These are phyloP conservation scores for Pseudonectria foliicola DNA, from an alignment of 2,329 filamentous ascomycete species.

Conservation along the genomic window DNA sequence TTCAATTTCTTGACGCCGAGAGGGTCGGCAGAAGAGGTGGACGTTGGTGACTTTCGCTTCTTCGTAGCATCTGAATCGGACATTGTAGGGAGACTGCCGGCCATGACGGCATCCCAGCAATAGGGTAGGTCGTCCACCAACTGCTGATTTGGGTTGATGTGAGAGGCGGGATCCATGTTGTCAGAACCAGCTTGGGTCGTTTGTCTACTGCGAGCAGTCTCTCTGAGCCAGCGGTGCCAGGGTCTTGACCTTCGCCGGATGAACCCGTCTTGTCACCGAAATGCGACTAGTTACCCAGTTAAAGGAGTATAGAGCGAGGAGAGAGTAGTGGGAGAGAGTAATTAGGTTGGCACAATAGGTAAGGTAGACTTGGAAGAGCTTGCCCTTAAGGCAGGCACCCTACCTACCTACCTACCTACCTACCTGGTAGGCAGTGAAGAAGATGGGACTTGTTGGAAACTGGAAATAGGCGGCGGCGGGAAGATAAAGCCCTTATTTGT, in stretches of 20 bases:
- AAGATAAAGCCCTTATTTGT: too few relatives aligned
- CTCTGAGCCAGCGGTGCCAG: slow-evolving; percentile 2
- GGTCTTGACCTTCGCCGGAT: neutral
- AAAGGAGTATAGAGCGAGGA: slow-evolving; percentile 1
- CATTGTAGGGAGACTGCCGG: slow-evolving; percentile 5
- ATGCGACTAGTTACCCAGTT: slow-evolving; percentile 1
- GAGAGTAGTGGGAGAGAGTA: neutral
- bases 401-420: too few relatives aligned
- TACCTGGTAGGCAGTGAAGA: too few relatives aligned
- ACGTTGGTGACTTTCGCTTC: slow-evolving; percentile 14
- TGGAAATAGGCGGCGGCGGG: too few relatives aligned
- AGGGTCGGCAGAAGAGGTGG: slow-evolving; percentile 6
- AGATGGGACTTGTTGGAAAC: slow-evolving; percentile 2
- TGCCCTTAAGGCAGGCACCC: too few relatives aligned
- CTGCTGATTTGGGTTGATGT: slow-evolving; percentile 3
- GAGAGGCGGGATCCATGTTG: slow-evolving; percentile 8
- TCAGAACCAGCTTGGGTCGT: slow-evolving; percentile 5
- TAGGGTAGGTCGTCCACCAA: slow-evolving; percentile 10
- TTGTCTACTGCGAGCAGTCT: slow-evolving; percentile 8
- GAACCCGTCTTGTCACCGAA: slow-evolving; percentile 9
- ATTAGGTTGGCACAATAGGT: too few relatives aligned
- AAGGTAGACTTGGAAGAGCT: too few relatives aligned
- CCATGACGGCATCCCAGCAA: slow-evolving; percentile 7
- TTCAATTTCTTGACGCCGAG: slow-evolving; percentile 14
- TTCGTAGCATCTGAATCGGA: slow-evolving; percentile 6